A percentile compares a stretch with the other conserved stretches of the same genome.
Evolutionary conservation across 805 yeast species (phyloP).

Genomic region (Candida multigemmis): DNA sequence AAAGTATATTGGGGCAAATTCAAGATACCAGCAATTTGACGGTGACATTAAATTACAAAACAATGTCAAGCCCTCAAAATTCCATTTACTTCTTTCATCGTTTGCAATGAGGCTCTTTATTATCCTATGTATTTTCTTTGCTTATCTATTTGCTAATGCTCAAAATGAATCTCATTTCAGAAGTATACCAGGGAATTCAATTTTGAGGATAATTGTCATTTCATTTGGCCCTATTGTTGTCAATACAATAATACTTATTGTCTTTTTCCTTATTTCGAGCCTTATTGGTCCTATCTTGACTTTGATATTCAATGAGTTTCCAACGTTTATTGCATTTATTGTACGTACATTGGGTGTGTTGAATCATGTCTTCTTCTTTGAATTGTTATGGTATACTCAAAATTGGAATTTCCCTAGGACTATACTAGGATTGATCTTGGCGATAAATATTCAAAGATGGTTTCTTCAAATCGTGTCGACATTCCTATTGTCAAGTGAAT

Average conservation of each 20-base stretch:
- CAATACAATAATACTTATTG: conserved; percentile 31
- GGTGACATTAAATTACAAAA: conserved; percentile 34
- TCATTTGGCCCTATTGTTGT: conserved; percentile 39
- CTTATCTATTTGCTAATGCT: conserved; percentile 46
- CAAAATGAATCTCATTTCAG: conserved; percentile 38
- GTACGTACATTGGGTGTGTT: conserved; percentile 49
- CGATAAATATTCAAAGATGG: conserved; percentile 46
- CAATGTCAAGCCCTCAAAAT: conserved; percentile 40
- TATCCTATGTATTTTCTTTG: conserved; percentile 26
- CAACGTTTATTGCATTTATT: conserved; percentile 44
- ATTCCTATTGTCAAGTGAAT: conserved; percentile 51
- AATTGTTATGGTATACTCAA: conserved; percentile 58
- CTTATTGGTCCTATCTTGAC: conserved; percentile 41
- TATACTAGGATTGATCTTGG: conserved; percentile 50
- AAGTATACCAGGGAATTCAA: conserved; percentile 25
- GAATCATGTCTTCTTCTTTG: conserved; percentile 47
- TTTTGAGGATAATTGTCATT: conserved; percentile 35
- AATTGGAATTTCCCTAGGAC: conserved; percentile 56
- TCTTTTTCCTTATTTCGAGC: conserved; percentile 35
- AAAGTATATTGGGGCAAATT: conserved; percentile 49
- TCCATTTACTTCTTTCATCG: conserved; percentile 33
- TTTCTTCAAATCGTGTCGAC: conserved; percentile 45
- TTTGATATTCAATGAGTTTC: conserved; percentile 33
- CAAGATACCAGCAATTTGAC: conserved; percentile 20
- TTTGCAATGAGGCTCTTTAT: conserved; percentile 27